Percentiles rank a stretch among this genome's conserved stretches.
Evolutionary conservation across 352 stramenopile genomes (phyloP).

Genomic region (Phytophthora europaea): DNA sequence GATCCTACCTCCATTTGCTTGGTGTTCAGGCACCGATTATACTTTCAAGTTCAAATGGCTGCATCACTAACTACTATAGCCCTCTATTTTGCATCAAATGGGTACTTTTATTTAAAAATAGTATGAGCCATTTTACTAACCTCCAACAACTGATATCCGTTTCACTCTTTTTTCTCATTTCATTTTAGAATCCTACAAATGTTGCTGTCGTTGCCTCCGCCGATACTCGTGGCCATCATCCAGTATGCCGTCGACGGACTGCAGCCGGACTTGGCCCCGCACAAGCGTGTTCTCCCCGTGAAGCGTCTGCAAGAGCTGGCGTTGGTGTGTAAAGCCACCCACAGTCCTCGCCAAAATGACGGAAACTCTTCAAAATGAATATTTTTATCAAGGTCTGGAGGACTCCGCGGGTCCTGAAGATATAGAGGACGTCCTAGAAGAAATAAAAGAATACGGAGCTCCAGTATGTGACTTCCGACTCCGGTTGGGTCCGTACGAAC

Average conservation of each 20-base stretch:
- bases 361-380: background rate
- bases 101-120: background rate
- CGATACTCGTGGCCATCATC: background rate
- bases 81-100: background rate
- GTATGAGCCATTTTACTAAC: too few relatives aligned
- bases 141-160: too few relatives aligned
- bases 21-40: slow-evolving; percentile 37
- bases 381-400: background rate
- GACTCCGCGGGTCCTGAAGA: background rate
- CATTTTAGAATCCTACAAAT: too few relatives aligned
- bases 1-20: background rate
- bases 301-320: background rate
- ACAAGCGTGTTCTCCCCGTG: background rate
- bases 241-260: background rate
- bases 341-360: background rate
- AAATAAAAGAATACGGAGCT: background rate
- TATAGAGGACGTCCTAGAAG: background rate
- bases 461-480: slow-evolving; percentile 2
- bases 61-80: slow-evolving; percentile 4
- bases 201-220: background rate
- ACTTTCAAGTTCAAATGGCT: slow-evolving; percentile 53
- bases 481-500: background rate
- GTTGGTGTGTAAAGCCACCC: background rate
- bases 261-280: background rate
- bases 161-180: too few relatives aligned